A percentile compares a stretch with the other conserved stretches of the same genome.
phyloP scores from a whole-genome alignment of 2,329 filamentous ascomycete genomes.

The Trichoderma citrinoviride region DNA sequence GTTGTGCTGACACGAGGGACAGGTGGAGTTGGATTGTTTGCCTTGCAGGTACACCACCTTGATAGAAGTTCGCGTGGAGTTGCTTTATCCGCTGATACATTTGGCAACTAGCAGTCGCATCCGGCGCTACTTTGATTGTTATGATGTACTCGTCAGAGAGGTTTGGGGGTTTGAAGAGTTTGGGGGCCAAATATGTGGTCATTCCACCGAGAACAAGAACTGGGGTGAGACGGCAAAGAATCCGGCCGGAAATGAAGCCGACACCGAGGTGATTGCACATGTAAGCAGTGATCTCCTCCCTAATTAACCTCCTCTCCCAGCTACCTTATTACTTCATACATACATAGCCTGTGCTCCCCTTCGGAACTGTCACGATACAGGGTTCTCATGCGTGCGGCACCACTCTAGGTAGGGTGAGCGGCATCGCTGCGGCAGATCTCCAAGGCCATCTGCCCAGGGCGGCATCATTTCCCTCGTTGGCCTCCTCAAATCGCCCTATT shows the following conservation, averaged over 20 bases:
- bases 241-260: neutral
- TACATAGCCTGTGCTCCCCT: too few species aligned
- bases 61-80: neutral
- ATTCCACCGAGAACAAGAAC: neutral
- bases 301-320: neutral
- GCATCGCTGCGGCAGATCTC: neutral
- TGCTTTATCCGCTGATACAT: neutral
- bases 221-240: neutral
- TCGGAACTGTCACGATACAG: neutral
- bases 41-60: neutral
- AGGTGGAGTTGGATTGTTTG: conserved; percentile 1
- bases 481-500: neutral
- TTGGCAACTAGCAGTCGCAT: neutral
- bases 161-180: neutral
- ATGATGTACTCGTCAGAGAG: neutral
- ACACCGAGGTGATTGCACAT: neutral
- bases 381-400: neutral
- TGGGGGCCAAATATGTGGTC: neutral
- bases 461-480: neutral
- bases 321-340: neutral
- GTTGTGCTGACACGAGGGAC: conserved; percentile 4
- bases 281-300: neutral
- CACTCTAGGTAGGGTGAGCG: neutral
- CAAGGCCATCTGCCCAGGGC: neutral
- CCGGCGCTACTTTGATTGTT: neutral